These are phyloP conservation scores for Kockovaella imperatae DNA, from an alignment of 768 basidiomycete genomes.

Conservation along the genomic window DNA sequence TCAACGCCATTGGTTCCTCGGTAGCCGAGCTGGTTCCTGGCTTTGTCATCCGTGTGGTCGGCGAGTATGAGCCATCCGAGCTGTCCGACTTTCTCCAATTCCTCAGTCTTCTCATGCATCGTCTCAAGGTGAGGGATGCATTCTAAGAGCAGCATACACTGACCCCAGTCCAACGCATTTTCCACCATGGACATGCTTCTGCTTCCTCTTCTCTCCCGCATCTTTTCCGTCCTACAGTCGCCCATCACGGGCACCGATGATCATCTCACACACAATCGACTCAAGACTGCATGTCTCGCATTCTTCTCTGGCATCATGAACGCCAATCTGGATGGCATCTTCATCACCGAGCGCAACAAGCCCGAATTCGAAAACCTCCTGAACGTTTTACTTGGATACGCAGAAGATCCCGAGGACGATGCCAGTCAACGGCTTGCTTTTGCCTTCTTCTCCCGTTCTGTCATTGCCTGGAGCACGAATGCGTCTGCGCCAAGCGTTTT, in stretches of 20 bases:
- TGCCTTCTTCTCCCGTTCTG: slow-evolving; percentile 55
- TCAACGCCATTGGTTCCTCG: slow-evolving; percentile 77
- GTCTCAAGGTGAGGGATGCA: slow-evolving; percentile 61
- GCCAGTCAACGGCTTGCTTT: slow-evolving; percentile 70
- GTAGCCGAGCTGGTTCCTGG: slow-evolving; percentile 80
- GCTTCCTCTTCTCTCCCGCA: slow-evolving; percentile 74
- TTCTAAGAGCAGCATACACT: neutral
- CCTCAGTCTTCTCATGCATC: slow-evolving; percentile 80
- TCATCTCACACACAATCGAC: slow-evolving; percentile 63
- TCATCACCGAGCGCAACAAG: slow-evolving; percentile 79
- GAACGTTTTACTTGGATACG: slow-evolving; percentile 62
- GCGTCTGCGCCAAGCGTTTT: slow-evolving; percentile 36
- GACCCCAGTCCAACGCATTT: slow-evolving; percentile 66
- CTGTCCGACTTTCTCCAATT: slow-evolving; percentile 93
- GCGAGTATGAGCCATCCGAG: slow-evolving; percentile 85
- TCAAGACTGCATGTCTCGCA: slow-evolving; percentile 78
- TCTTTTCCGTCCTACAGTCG: slow-evolving; percentile 67
- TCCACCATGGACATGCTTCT: slow-evolving; percentile 83
- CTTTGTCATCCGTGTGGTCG: slow-evolving; percentile 81
- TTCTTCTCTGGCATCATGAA: slow-evolving; percentile 74
- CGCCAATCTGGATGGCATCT: slow-evolving; percentile 70
- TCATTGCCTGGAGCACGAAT: slow-evolving; percentile 45
- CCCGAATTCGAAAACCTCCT: slow-evolving; percentile 61
- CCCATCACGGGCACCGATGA: slow-evolving; percentile 83
- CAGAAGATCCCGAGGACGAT: slow-evolving; percentile 69